A percentile compares a stretch with the other conserved stretches of the same genome.
Conservation (phyloP, 2,329 filamentous ascomycete species). For the Diaporthe ampelina region DNA sequence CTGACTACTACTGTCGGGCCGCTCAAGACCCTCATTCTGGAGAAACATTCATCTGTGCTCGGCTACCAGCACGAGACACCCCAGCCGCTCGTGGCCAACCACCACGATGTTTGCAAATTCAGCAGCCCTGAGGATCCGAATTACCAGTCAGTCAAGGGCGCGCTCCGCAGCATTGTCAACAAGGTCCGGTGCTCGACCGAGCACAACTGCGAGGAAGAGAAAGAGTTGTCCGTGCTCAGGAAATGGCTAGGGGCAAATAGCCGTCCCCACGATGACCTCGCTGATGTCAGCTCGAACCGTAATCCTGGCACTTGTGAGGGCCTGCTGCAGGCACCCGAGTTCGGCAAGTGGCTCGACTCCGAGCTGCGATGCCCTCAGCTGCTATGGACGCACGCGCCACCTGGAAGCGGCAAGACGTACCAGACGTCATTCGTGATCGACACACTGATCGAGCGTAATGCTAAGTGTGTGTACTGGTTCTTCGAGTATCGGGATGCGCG, state of each 20-base stretch:
- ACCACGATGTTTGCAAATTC: constrained; percentile 51
- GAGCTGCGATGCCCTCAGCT: constrained; percentile 20
- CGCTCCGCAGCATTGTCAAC: constrained; percentile 41
- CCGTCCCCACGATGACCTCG: constrained; percentile 38
- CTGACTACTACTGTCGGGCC: constrained; percentile 44
- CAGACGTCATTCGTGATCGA: constrained; percentile 41
- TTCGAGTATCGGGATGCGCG: constrained; percentile 39
- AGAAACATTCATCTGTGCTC: constrained; percentile 48
- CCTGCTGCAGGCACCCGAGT: constrained; percentile 31
- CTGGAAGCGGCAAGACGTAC: constrained; percentile 42
- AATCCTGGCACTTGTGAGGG: constrained; percentile 40
- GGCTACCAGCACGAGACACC: constrained; percentile 48
- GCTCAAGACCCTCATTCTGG: constrained; percentile 43
- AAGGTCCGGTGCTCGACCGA: constrained; percentile 27
- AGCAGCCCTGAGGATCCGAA: constrained; percentile 42
- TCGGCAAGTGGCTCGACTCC: constrained; percentile 31
- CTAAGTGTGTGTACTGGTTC: constrained; percentile 40
- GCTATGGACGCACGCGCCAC: constrained; percentile 36
- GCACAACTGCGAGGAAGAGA: constrained; percentile 9
- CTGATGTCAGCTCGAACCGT: constrained; percentile 17
- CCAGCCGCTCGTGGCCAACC: constrained; percentile 47
- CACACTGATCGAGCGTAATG: constrained; percentile 17
- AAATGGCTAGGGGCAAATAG: constrained; percentile 11
- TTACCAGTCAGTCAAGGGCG: constrained; percentile 43
- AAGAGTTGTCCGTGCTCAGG: constrained; percentile 4